Evolutionary conservation across 2,329 filamentous ascomycete species (phyloP).

Genomic region (Aotearoamyces nothofagi): DNA sequence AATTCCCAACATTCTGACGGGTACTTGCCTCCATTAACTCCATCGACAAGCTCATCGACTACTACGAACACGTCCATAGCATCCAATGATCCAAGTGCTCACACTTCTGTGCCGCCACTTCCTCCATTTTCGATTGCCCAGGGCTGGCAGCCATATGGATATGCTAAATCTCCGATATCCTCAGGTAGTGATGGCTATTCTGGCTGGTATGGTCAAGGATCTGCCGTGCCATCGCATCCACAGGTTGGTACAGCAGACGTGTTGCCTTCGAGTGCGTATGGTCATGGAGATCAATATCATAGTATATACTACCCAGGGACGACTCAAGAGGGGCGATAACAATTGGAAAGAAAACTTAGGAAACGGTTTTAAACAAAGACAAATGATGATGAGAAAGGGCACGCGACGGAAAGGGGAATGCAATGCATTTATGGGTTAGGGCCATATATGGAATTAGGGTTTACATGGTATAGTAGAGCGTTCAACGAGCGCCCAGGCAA

Average conservation of each 20-base stretch:
- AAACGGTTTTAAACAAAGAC: too few species aligned
- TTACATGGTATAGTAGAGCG: too few species aligned
- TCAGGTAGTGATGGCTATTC: background rate
- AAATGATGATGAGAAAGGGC: too few species aligned
- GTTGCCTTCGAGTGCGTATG: background rate
- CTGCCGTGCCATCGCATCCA: too few species aligned
- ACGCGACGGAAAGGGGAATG: too few species aligned
- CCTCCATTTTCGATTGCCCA: slow-evolving; percentile 1
- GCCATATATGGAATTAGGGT: too few species aligned
- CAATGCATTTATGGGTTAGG: too few species aligned
- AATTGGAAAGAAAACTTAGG: slow-evolving; percentile 3
- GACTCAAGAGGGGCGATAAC: slow-evolving; percentile 2
- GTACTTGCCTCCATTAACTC: background rate
- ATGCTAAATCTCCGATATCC: background rate
- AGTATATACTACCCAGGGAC: slow-evolving; percentile 1
- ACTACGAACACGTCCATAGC: background rate
- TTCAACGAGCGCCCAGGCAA: too few species aligned
- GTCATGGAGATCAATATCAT: slow-evolving; percentile 1
- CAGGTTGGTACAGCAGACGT: background rate
- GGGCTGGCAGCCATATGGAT: slow-evolving; percentile 1
- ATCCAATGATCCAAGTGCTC: background rate
- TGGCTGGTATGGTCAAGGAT: background rate
- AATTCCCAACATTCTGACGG: background rate
- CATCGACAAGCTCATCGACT: background rate
- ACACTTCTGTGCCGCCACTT: background rate